phyloP scores from a whole-genome alignment of 1,139 yeast genomes.

The Nakaseomyces delphensis region DNA sequence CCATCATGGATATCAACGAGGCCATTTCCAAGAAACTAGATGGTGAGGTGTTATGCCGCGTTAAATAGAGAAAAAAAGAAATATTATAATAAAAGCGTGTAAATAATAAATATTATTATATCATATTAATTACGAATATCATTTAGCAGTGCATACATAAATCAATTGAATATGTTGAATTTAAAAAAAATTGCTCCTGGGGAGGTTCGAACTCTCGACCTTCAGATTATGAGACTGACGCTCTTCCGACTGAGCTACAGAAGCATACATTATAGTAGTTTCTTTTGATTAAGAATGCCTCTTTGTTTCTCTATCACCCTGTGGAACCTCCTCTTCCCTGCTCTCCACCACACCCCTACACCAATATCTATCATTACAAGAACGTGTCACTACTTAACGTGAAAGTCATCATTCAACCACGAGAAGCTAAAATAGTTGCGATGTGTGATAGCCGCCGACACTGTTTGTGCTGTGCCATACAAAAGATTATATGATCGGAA shows the following conservation, averaged over 20 bases:
- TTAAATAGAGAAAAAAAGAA: constrained; percentile 36
- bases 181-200: constrained; percentile 18
- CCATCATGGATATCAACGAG: constrained; percentile 67
- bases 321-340: too few relatives aligned
- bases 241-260: constrained; percentile 42
- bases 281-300: too few relatives aligned
- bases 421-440: too few relatives aligned
- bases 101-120: neutral
- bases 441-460: too few relatives aligned
- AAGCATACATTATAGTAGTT: constrained; percentile 22
- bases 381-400: too few relatives aligned
- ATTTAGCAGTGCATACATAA: neutral
- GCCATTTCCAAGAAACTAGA: constrained; percentile 67
- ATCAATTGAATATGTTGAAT: neutral
- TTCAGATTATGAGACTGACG: constrained; percentile 43
- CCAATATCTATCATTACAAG: too few relatives aligned
- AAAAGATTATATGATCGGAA: too few relatives aligned
- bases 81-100: neutral
- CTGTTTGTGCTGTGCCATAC: too few relatives aligned
- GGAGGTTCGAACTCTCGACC: constrained; percentile 36
- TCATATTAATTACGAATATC: neutral
- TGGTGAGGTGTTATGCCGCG: constrained; percentile 80
- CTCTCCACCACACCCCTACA: too few relatives aligned
- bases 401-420: too few relatives aligned
- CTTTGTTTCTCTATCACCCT: too few relatives aligned